Conservation (phyloP, 2,329 filamentous ascomycete species). For the Thelonectria discophora region DNA sequence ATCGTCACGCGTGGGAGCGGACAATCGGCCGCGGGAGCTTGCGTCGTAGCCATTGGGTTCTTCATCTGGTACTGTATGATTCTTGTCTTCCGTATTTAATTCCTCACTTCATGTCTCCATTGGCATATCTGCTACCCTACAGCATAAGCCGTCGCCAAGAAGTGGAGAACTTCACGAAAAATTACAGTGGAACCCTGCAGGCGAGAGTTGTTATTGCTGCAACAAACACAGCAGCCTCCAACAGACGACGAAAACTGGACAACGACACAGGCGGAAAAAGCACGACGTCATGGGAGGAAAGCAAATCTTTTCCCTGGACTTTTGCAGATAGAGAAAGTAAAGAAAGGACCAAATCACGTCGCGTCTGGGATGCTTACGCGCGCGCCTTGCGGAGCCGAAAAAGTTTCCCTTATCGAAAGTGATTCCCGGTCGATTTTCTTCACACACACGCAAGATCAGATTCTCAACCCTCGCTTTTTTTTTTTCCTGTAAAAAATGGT, state of each 20-base stretch:
- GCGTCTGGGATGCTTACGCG: neutral
- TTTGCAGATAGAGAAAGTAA: neutral
- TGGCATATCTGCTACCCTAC: too few species aligned
- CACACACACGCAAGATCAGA: too few species aligned
- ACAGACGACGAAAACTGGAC: neutral
- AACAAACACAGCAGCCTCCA: neutral
- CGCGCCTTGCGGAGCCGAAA: neutral
- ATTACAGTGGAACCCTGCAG: too few species aligned
- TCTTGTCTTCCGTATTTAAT: neutral
- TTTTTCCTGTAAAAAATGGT: too few species aligned
- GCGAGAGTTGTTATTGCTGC: too few species aligned
- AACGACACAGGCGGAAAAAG: neutral
- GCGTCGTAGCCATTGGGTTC: slow-evolving; percentile 26
- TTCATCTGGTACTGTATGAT: neutral
- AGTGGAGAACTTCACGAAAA: too few species aligned
- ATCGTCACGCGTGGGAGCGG: slow-evolving; percentile 79
- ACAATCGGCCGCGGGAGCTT: slow-evolving; percentile 22
- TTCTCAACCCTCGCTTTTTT: too few species aligned
- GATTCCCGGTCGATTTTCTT: neutral
- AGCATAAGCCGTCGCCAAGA: too few species aligned
- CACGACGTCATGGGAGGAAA: neutral
- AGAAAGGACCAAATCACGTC: neutral
- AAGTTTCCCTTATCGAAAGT: too few species aligned
- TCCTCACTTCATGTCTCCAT: neutral
- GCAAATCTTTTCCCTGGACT: neutral